Evolutionary conservation across 306 rosid species (phyloP).

Genomic region (Dicorynia guianensis): DNA sequence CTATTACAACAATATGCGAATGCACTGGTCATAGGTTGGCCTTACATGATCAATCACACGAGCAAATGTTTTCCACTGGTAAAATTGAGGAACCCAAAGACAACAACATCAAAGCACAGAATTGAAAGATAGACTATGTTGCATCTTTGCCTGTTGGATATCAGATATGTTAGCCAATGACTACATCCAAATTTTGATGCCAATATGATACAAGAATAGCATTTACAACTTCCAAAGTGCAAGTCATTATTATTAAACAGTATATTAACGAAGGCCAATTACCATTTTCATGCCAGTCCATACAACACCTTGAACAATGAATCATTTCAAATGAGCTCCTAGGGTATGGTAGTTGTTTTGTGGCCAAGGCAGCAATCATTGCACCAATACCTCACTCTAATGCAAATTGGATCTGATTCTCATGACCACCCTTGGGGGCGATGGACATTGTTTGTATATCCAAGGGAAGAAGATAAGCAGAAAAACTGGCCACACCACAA

Average conservation of each 20-base stretch:
- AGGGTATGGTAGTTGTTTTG: conserved; percentile 90
- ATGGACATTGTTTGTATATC: conserved; percentile 88
- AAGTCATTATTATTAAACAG: conserved; percentile 5
- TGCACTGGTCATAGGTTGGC: not conserved
- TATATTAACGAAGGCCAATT: conserved; percentile 39
- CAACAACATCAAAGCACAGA: not conserved
- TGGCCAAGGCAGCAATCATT: conserved; percentile 87
- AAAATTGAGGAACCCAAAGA: conserved; percentile 8
- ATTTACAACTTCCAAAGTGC: conserved; percentile 8
- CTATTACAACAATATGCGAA: not conserved
- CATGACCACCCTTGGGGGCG: conserved; percentile 97
- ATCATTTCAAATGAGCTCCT: conserved; percentile 87
- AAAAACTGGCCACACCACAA: conserved; percentile 98
- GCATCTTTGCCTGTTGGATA: conserved; percentile 2
- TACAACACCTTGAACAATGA: conserved; percentile 94
- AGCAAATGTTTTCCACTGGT: not conserved
- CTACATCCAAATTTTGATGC: not conserved
- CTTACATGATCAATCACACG: not conserved
- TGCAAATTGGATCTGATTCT: conserved; percentile 96
- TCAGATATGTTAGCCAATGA: conserved; percentile 22
- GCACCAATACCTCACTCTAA: conserved; percentile 92
- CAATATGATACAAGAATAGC: conserved; percentile 15
- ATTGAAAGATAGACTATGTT: not conserved
- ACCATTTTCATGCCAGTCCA: conserved; percentile 92
- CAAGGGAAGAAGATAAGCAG: conserved; percentile 90